phyloP scores from a whole-genome alignment of 1,284 basidiomycete species.

The Sanguinoderma infundibulare region DNA sequence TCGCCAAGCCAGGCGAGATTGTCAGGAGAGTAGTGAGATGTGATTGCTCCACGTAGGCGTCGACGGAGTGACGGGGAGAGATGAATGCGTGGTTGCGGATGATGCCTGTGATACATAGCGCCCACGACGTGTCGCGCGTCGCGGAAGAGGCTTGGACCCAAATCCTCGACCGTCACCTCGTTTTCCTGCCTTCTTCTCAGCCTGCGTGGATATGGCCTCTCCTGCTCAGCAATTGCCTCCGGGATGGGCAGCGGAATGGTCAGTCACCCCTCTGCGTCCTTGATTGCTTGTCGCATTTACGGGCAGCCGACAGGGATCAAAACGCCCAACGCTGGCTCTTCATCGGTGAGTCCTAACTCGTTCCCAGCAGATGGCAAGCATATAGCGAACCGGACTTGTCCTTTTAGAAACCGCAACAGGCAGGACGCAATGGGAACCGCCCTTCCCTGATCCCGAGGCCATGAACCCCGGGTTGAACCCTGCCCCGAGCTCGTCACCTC shows the following conservation, averaged over 20 bases:
- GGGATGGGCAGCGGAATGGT: conserved; percentile 93
- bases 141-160: conserved; percentile 12
- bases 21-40: background rate
- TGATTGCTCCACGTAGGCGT: conserved; percentile 18
- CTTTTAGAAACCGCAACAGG: conserved; percentile 56
- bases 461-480: conserved; percentile 39
- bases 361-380: background rate
- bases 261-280: conserved; percentile 29
- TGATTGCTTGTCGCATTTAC: conserved; percentile 22
- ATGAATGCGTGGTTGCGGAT: background rate
- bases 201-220: conserved; percentile 56
- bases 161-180: conserved; percentile 18
- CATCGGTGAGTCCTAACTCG: conserved; percentile 56
- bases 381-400: background rate
- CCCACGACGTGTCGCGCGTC: conserved; percentile 28
- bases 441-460: conserved; percentile 40
- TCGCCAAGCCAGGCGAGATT: background rate
- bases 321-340: conserved; percentile 85
- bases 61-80: background rate
- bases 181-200: conserved; percentile 7
- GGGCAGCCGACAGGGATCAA: conserved; percentile 65
- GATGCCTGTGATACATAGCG: conserved; percentile 5
- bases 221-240: conserved; percentile 78
- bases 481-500: conserved; percentile 44
- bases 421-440: conserved; percentile 67